Conservation (phyloP, 257 asterid species). For the Forsythia suspensa region DNA sequence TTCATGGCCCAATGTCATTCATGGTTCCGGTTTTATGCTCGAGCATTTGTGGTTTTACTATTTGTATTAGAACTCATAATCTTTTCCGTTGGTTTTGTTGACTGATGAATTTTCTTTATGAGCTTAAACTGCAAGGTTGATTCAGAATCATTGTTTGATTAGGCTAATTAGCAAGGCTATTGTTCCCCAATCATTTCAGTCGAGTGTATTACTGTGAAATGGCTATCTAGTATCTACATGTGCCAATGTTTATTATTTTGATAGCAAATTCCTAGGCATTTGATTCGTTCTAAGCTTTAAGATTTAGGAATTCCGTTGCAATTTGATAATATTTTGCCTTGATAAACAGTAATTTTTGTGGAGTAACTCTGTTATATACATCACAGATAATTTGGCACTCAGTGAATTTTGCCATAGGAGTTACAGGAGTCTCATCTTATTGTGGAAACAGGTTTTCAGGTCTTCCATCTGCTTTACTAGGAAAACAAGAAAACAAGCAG, state of each 20-base stretch:
- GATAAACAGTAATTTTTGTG: neutral
- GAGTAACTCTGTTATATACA: neutral
- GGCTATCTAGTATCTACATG: neutral
- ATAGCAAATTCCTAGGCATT: neutral
- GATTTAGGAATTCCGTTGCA: neutral
- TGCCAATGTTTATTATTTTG: neutral
- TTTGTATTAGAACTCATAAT: neutral
- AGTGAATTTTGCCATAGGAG: neutral
- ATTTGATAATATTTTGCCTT: neutral
- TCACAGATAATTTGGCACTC: neutral
- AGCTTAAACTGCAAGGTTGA: neutral
- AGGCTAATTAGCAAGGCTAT: neutral
- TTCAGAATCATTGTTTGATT: neutral
- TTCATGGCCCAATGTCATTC: neutral
- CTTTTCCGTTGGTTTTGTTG: neutral
- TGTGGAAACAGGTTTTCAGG: neutral
- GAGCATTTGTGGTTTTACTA: conserved; percentile 1
- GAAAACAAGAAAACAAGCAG: neutral
- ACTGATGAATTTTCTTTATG: neutral
- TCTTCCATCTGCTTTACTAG: neutral
- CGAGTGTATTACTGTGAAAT: neutral
- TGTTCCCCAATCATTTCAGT: neutral
- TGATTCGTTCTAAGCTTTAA: neutral
- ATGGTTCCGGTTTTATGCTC: neutral
- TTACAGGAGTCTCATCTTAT: neutral